phyloP scores from a whole-genome alignment of 2,329 filamentous ascomycete genomes.

The Fusarium nanum region DNA sequence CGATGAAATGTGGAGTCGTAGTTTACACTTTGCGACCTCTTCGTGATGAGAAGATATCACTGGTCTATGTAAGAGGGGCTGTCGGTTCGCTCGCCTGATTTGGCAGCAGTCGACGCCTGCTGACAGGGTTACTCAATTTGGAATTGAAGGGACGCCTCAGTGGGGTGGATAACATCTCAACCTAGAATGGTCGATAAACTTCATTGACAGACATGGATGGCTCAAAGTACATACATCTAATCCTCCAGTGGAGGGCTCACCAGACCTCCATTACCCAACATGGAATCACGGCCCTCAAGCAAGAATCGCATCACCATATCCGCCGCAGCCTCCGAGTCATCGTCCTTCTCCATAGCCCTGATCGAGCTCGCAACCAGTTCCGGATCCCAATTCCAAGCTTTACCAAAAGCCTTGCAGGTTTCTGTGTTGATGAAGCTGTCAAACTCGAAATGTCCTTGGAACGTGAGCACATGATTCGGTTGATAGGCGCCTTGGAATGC shows the following conservation, averaged over 20 bases:
- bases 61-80: background rate
- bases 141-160: background rate
- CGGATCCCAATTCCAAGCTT: background rate
- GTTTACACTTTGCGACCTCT: background rate
- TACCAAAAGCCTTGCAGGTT: background rate
- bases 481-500: conserved; percentile 4
- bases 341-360: background rate
- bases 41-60: background rate
- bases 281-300: background rate
- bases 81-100: background rate
- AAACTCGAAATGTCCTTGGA: conserved; percentile 2
- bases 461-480: conserved; percentile 3
- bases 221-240: background rate
- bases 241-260: background rate
- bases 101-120: background rate
- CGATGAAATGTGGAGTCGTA: background rate
- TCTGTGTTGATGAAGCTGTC: conserved; percentile 1
- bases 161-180: background rate
- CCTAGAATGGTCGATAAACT: background rate
- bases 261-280: background rate
- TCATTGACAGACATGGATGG: no score
- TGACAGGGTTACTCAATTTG: background rate
- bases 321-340: background rate
- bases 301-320: conserved; percentile 12
- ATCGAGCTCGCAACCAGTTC: background rate